Conservation (phyloP, 116 monocot genomes). For the Zostera marina region DNA sequence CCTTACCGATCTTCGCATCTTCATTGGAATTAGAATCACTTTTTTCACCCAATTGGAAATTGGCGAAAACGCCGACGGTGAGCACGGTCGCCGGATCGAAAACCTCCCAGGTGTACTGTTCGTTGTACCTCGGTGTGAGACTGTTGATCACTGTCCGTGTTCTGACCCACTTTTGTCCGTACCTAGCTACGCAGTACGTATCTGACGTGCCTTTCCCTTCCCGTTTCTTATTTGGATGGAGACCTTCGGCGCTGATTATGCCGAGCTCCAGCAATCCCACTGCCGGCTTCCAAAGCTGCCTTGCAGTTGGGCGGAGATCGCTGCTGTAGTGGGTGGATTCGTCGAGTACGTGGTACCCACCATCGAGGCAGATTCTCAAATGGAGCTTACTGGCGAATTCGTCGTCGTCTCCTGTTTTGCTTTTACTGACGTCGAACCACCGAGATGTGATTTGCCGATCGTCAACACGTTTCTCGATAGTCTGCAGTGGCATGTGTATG, state of each 20-base stretch:
- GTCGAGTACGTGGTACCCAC: constrained; percentile 77
- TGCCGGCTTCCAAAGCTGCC: constrained; percentile 48
- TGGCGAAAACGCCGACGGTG: constrained; percentile 80
- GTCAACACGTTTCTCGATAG: constrained; percentile 31
- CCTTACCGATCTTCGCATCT: constrained; percentile 34
- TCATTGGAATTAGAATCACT: constrained; percentile 6
- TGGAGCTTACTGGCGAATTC: constrained; percentile 44
- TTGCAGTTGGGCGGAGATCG: constrained; percentile 54
- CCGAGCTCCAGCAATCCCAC: constrained; percentile 65
- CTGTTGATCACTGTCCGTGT: constrained; percentile 51
- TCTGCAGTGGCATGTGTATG: constrained; percentile 18
- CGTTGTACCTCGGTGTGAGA: constrained; percentile 48
- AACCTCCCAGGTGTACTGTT: constrained; percentile 92
- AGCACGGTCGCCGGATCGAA: constrained; percentile 62
- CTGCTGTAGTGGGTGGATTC: constrained; percentile 54
- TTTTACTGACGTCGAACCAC: constrained; percentile 44
- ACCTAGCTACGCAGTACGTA: constrained; percentile 73
- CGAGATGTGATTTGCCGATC: constrained; percentile 28
- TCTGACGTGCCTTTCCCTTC: constrained; percentile 36
- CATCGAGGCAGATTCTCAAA: constrained; percentile 46
- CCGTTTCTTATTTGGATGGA: constrained; percentile 38
- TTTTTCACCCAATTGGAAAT: constrained; percentile 34
- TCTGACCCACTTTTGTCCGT: constrained; percentile 71
- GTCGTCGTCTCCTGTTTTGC: not conserved
- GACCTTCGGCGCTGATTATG: constrained; percentile 33